Evolutionary conservation across 768 basidiomycete genomes (phyloP), one percentile per base, ranked within the genome.

Genomic region (Heimioporus sp.): DNA sequence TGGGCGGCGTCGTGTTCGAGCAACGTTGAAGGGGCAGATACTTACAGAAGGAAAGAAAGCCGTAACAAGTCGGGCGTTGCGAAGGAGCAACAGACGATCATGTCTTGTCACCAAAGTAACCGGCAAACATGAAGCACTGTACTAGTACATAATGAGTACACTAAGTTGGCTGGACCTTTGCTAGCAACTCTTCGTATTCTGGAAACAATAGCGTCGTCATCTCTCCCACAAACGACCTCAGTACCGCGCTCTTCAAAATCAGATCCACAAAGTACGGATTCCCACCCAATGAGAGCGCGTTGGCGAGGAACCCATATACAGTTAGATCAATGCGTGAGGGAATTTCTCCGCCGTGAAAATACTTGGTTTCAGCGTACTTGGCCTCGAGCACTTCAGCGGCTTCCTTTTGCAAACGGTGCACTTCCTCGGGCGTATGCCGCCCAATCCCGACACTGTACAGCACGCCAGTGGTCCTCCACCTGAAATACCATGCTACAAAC

Each of bases 341-440:
- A 43, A 45, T 40, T 11, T 65, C 57, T 4, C 53, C 59, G 3
- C 52, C 66, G 16, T 70, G 70, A 21, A 69, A 56, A 44, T 58
- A 66, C 44, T 55, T 55, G 56, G 34, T 60, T 17, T 37, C 59
- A 9, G 55, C 28, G n/a, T 69, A 61, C 38, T 64, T 65, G 48
- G 46, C 51, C 37, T 67, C 69, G 41, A 70, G 65, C 0, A 59
- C 71, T 2, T 64, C 67, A 10, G 71, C 54, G 0, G 54, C 65
- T 51, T 70, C 69, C 46, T 49, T 62, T 46, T 69, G 59, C 48
- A 70, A 48, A 35, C 58, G 49, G 13, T 67, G 59, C 37, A 65
- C 65, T 36, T 70, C 69, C 42, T 65, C 69, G n/a, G 43, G 52
- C n/a, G 67, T 62, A 48, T 72, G 69, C 5, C 69, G 59, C 35